Conservation (phyloP, 495 filamentous ascomycete species). For the Rhypophila decipiens region DNA sequence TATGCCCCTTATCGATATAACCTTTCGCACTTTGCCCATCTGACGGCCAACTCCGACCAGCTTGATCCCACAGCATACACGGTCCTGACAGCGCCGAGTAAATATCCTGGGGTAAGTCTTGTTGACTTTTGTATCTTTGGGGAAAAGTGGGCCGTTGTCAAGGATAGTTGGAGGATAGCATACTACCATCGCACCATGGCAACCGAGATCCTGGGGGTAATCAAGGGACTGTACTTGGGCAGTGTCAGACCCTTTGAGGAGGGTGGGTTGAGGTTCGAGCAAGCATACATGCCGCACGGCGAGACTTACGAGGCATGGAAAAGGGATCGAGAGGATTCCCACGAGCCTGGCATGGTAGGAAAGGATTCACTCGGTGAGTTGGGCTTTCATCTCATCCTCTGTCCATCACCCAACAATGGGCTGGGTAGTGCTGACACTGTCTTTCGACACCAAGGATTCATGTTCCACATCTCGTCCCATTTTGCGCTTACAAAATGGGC, state of each 20-base stretch:
- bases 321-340: conserved; percentile 3
- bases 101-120: conserved; percentile 52
- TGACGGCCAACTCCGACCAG: conserved; percentile 64
- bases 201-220: conserved; percentile 56
- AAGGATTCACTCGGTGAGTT: conserved; percentile 13
- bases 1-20: conserved; percentile 78
- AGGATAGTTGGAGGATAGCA: conserved; percentile 62
- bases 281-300: conserved; percentile 21
- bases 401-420: neutral
- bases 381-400: neutral
- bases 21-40: conserved; percentile 63
- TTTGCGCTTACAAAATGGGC: conserved; percentile 20
- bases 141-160: conserved; percentile 61
- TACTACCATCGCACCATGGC: conserved; percentile 68
- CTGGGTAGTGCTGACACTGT: neutral
- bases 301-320: conserved; percentile 17
- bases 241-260: conserved; percentile 49
- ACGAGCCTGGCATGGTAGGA: conserved; percentile 3
- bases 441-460: conserved; percentile 14
- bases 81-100: conserved; percentile 60
- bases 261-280: conserved; percentile 51
- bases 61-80: conserved; percentile 68
- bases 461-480: conserved; percentile 21
- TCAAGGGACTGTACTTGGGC: conserved; percentile 54
- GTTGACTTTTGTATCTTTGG: conserved; percentile 73